phyloP scores from a whole-genome alignment of 2,329 filamentous ascomycete genomes.

The Biscogniauxia mediterranea region DNA sequence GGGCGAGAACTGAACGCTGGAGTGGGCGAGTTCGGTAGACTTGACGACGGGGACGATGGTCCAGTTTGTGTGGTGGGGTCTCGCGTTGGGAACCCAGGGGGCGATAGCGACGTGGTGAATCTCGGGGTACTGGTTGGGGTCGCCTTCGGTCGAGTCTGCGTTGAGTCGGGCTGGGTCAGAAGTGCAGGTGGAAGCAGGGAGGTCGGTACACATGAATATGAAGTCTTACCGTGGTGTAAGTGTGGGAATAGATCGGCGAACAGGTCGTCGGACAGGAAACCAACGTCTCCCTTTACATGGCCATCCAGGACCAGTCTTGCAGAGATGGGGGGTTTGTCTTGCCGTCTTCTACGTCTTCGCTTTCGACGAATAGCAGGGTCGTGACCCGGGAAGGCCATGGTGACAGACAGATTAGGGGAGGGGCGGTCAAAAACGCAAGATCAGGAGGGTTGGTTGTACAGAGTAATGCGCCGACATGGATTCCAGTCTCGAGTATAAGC shows the following conservation, averaged over 20 bases:
- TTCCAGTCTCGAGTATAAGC: constrained; percentile 7
- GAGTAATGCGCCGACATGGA: constrained; percentile 16
- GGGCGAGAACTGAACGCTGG: constrained; percentile 76
- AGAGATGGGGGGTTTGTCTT: constrained; percentile 73
- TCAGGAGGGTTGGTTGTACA: constrained; percentile 5
- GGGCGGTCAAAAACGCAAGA: not conserved
- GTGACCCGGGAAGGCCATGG: constrained; percentile 18
- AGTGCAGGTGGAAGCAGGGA: not conserved
- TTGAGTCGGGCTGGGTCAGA: constrained; percentile 13
- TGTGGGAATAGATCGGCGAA: constrained; percentile 77
- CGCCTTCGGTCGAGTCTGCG: constrained; percentile 30
- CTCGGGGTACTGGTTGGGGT: constrained; percentile 35
- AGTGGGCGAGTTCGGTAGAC: constrained; percentile 65
- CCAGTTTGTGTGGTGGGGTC: constrained; percentile 68
- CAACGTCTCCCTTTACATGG: constrained; percentile 79
- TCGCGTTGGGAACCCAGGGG: constrained; percentile 64
- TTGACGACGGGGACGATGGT: constrained; percentile 75
- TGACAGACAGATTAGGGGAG: constrained; percentile 9
- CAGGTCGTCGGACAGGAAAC: constrained; percentile 82
- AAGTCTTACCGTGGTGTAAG: constrained; percentile 44
- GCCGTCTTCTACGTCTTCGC: constrained; percentile 52
- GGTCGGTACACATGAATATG: not conserved
- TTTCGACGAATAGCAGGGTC: constrained; percentile 31
- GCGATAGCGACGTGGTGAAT: constrained; percentile 68
- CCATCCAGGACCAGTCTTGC: constrained; percentile 83